Evolutionary conservation across 2,329 filamentous ascomycete species (phyloP).

Genomic region (Aspergillus udagawae): DNA sequence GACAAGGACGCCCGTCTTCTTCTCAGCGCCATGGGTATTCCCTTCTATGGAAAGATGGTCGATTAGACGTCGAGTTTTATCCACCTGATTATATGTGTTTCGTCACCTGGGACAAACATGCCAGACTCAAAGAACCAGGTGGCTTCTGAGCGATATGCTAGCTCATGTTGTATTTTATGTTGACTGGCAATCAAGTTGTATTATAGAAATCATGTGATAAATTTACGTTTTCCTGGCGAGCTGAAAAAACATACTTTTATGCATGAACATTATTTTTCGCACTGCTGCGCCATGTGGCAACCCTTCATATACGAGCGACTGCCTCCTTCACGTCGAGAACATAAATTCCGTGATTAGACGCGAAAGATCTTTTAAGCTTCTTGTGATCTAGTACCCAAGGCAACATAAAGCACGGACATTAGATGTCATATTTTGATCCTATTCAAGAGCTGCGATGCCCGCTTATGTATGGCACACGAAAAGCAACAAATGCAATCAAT

Average conservation of each 20-base stretch:
- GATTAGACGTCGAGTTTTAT: constrained; percentile 35
- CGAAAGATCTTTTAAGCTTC: background rate
- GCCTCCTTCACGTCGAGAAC: background rate
- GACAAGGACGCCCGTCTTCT: constrained; percentile 81
- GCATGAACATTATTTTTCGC: background rate
- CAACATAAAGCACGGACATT: background rate
- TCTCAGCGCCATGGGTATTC: constrained; percentile 66
- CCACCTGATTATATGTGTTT: background rate
- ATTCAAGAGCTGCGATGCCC: background rate
- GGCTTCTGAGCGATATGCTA: background rate
- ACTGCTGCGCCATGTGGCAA: background rate
- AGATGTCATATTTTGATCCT: background rate
- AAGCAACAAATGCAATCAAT: constrained; percentile 1
- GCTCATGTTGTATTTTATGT: background rate
- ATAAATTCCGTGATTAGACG: background rate
- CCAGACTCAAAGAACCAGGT: background rate
- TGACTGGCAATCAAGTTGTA: background rate
- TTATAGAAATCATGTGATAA: background rate
- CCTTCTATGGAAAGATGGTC: constrained; percentile 73
- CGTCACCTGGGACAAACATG: background rate
- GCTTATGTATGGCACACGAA: background rate
- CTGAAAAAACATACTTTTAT: background rate
- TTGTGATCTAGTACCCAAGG: background rate
- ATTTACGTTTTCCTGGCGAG: background rate
- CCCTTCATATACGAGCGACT: background rate